Percentiles rank a stretch among this genome's conserved stretches.
Evolutionary conservation across 257 asterid species (phyloP).

Genomic region (Echium plantagineum): DNA sequence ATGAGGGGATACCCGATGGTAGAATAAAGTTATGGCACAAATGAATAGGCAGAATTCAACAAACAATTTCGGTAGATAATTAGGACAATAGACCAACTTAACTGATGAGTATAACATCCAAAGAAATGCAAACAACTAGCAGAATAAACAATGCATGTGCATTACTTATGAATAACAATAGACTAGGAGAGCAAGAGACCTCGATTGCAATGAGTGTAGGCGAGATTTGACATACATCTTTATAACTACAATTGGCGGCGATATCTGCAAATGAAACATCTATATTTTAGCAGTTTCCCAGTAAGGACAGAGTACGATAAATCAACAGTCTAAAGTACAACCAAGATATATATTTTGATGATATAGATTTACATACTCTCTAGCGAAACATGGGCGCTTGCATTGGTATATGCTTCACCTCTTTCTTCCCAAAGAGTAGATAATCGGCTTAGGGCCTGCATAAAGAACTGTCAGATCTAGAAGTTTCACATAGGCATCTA

Average conservation of each 20-base stretch:
- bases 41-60: neutral
- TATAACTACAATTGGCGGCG: slow-evolving; percentile 43
- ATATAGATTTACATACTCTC: slow-evolving; percentile 36
- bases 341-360: neutral
- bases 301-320: neutral
- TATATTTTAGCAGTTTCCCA: slow-evolving; percentile 3
- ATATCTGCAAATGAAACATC: slow-evolving; percentile 29
- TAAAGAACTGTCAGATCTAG: neutral
- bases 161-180: neutral
- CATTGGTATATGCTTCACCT: slow-evolving; percentile 73
- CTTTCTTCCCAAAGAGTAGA: slow-evolving; percentile 53
- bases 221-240: slow-evolving; percentile 49
- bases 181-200: slow-evolving; percentile 30
- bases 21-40: neutral
- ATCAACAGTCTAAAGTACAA: neutral
- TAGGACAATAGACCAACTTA: neutral
- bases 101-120: neutral
- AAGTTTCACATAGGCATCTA: neutral
- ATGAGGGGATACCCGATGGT: too few species aligned
- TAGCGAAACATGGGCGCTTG: slow-evolving; percentile 59
- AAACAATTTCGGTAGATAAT: neutral
- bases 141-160: neutral
- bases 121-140: neutral
- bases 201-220: slow-evolving; percentile 61
- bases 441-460: slow-evolving; percentile 64